Evolutionary conservation across 352 stramenopile species (phyloP), one percentile per base, ranked within the genome.

Genomic region (Plasmopara halstedii): DNA sequence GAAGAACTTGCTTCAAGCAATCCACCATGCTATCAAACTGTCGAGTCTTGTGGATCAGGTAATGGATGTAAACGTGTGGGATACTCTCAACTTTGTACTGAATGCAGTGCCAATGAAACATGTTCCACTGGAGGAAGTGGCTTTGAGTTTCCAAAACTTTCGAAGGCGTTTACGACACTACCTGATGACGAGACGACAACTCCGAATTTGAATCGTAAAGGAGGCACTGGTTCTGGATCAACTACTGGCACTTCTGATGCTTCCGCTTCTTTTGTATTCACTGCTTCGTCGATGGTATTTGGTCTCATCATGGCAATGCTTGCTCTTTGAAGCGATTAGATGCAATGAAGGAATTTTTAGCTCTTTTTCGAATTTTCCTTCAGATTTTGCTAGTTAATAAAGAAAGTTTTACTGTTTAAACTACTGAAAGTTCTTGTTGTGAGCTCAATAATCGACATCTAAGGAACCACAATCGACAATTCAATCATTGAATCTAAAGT

Each of bases 61-160:
- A 67, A 55, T 19, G 76, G 75, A 40, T 90, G 79, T 57, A 73
- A 83, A 59, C 79, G 79, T 36, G 62, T 64, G 1, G 65, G 67
- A 9, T 87, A 85, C 70, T 78, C 71, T 25, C 79, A 90, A 55
- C 13, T 90, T n/a, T 90, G 79, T 50, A 80, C 56, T 11, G 42
- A 49, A 19, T 92, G 80, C 53, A 51, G 61, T 2, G 50, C 50
- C 0, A 53, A 29, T 15, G 68, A 76, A 33, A 33, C 52, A 6
- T 77, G 58, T 42, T 55, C 52, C 22, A 78, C 68, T 27, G 53
- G 56, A 9, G 73, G 71, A 53, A 50, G 60, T 11, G 62, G 27
- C n/a, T 86, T 77, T 50, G 63, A 45, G 48, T 86, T 85, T 58
- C 77, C 77, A 3, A 65, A 33, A n/a, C 65, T 88, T 3, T 44